Base-by-base conservation (phyloP, 73 alveolate species). In the Paramecium sexaurelia region DNA sequence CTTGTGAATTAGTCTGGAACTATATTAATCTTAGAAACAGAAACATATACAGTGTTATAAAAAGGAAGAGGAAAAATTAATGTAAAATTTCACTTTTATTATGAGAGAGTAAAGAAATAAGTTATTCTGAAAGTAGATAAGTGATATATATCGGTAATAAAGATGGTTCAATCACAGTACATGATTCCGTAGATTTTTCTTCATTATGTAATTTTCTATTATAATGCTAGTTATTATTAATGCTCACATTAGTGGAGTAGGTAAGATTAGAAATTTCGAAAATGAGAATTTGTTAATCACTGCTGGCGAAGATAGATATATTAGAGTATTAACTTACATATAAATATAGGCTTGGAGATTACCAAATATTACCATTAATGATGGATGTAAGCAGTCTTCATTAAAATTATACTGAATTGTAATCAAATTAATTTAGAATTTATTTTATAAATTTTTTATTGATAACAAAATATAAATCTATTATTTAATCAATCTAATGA, bases 101-200 rank as follows among this genome's bases (percentile, higher is more conserved):
- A 33, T 73, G 57, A 36, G 57, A 78, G 90, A 78, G 90, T 45
- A 22, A 40, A 29, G 90, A 78, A 45, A 78, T 78, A n/a, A 22
- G 40, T 20, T 20, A 61, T 15, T 78, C 90, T 1, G 40, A 22
- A 24, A 41, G 26, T 19, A 78, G 90, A 78, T 5, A 40, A 24
- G 51, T 29, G 26, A 17, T 78, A 7, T 78, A 37, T 39, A 22
- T 78, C 11, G 90, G 90, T 4, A 78, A 78, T 78, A 40, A 37
- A 11, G 90, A 78, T 45, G 90, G 90, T 1, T 22, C 90, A 40
- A n/a, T 78, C 10, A 78, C 90, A 7, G 55, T 32, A 7, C 13
- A 26, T 32, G 68, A 45, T 78, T 24, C 40, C 41, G 10, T 20
- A 4, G 40, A 78, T 15, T 29, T 22, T 29, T 37, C 90, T 4